Base-by-base conservation (phyloP, 2,329 filamentous ascomycete genomes). In the Monilinia polystroma region DNA sequence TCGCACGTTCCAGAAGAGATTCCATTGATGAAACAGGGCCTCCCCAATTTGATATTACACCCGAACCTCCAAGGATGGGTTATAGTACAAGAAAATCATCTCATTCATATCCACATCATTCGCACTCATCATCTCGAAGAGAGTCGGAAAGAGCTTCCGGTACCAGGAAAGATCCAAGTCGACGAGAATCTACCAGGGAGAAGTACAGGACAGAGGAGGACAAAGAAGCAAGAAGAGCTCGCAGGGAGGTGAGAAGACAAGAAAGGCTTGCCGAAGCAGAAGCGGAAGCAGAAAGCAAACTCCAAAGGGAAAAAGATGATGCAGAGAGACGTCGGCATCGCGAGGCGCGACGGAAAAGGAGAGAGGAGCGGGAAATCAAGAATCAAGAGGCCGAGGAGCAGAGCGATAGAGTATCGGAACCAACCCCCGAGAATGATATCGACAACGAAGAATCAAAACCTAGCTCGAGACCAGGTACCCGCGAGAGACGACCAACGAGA, bases 241-340 rank as follows among this genome's bases (percentile, higher is more conserved):
- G 72, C 16, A 70, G 64, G n/a, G 73, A 75, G 52, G 65, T 68
- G 14, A 72, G 73, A 38, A 72, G 70, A 43, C 60, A 70, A 43
- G 29, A 43, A 20, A 63, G 29, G 29, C 20, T 53, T 14, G 64
- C 58, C 20, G n/a, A 63, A 49, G 63, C 66, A 26, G 64, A 66
- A 20, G 38, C 60, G 29, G 41, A 59, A 32, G 58, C 32, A 38
- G 64, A 56, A 49, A 32, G 52, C 16, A 54, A 4, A 49, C 49
- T 26, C 5, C 57, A 66, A 32, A 55, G 58, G 4, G 64, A 63
- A 51, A 66, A 66, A 16, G 58, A 63, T 38, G 64, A 66, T 41
- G 41, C 63, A 38, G 10, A 38, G 38, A 53, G 64, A n/a, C 57
- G 58, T 47, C 38, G 8, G 26, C 49, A 43, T 29, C 57, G 64